Evolutionary conservation across 257 asterid genomes (phyloP), one percentile per base, ranked within the genome.

Genomic region (Buddleja alternifolia): DNA sequence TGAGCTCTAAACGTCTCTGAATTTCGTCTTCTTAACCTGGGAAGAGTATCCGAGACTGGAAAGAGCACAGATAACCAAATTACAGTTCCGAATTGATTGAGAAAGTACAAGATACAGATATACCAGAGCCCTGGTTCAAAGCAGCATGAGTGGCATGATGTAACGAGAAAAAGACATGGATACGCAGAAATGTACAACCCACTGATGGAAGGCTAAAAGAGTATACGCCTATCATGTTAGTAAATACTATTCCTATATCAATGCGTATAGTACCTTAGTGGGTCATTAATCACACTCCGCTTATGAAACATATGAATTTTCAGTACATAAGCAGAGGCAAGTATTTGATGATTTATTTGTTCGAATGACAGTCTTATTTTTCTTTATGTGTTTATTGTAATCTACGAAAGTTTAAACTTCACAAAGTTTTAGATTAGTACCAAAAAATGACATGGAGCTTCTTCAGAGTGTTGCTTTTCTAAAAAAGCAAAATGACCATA

Each of bases 1-100:
- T 92, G 98, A 57, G 91, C 86, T 80, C 98, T 82, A 57, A 78
- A 83, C 56, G 98, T 90, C 85, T 92, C 98, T 46, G 98, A 92
- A 24, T 86, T 92, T 63, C 96, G 85, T 67, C 98, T 82, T 76
- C 97, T 80, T 60, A 79, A n/a, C 82, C 79, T 79, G 58, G 86
- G 95, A 75, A 84, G 81, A 78, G 52, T 75, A 63, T 82, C 97
- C 87, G 87, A 42, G 60, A 53, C 54, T 16, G 45, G 76, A 44
- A 67, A 63, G 36, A 42, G 46, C 21, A 34, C 5, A 60, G 17
- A 41, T 8, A 63, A 17, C 42, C 45, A 17, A 56, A 60, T 32
- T 59, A 48, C 19, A 46, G 50, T 45, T 58, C 47, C 66, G 46
- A 61, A 41, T 44, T 19, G 12, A 32, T n/a, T 52, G 21, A 20